Evolutionary conservation across 129 eudicot genomes (phyloP), one percentile per base, ranked within the genome.

Genomic region (Calendula officinalis): DNA sequence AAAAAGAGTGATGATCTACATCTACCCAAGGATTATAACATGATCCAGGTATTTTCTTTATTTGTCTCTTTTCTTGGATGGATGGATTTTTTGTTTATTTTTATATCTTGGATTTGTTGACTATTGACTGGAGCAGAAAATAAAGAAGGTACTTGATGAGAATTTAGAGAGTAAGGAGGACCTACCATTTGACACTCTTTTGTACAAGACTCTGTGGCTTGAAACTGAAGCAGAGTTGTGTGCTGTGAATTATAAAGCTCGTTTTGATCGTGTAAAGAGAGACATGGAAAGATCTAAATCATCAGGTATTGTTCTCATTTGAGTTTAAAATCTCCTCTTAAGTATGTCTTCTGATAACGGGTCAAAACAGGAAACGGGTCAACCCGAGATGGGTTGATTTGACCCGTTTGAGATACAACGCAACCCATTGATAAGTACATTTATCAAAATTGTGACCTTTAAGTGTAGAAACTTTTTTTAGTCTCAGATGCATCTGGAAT

Each of bases 141-240:
- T 87, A 68, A 82, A 80, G 69, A 78, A 59, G 61, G 82, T 80
- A 45, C 90, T 91, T 38, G 78, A 80, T 11, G 86, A 84, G 74
- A 78, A 87, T 73, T 72, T 87, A 57, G 70, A 46, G 38, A 58
- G 32, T n/a, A 72, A 69, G 36, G 87, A 82, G 68, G 86, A 78
- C 67, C 64, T 70, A 54, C 69, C 79, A 13, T 53, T 80, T 17
- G 71, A 51, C 49, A 44, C 42, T 39, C 35, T 71, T 12, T 33
- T 87, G 62, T 91, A 77, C 68, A 91, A 82, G 79, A 84, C 66
- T 67, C 65, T 91, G 66, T 91, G 98, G 98, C 94, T 91, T 40
- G 95, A 91, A 57, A 87, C 98, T 34, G 96, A 91, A 78, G 98
- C 98, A 43, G 85, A 82, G 46, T 64, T 91, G 61, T 91, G 90